Evolutionary conservation across 441 rosid genomes (phyloP), one percentile per base, ranked within the genome.

Genomic region (Euphorbia celastroides): DNA sequence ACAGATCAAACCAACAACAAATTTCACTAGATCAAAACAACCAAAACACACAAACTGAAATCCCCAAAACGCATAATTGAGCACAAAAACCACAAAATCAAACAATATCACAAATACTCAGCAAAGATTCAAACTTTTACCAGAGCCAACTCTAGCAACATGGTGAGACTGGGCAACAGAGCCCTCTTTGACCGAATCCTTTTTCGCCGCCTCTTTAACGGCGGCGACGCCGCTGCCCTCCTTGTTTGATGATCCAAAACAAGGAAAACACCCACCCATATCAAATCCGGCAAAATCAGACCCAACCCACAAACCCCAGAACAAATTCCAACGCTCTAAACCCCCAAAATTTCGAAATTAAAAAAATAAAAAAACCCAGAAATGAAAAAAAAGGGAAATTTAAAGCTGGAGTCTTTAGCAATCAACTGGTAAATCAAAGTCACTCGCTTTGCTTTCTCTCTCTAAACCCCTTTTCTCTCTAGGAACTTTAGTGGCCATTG

Each of bases 251-350:
- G 99, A 93, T 83, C 90, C 90, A 79, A 89, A 93, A 83, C 96
- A 93, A 71, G 96, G 90, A 65, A 89, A 85, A 76, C 97, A 93
- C 84, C 88, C 90, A 82, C 90, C 96, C 99, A 93, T 93, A 76
- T 87, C 93, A 81, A 80, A 83, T 76, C 76, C 73, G 44, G 58
- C 56, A 70, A 32, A 82, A 71, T 79, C 75, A 69, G 74, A 64
- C 74, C 78, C 72, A 62, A 64, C 81, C 81, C 79, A 75, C 73
- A 78, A 71, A 26, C 62, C 77, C 69, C 70, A 68, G 23, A 59
- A 54, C 72, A 64, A 58, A 67, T 46, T n/a, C 57, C 65, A 75
- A 74, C 74, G 65, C 73, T 73, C 75, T 58, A 71, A 77, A 68
- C 72, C 68, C 54, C 54, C 51, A 16, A 28, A 51, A 12, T n/a